Conservation (phyloP, 805 yeast genomes). For the Brettanomyces nanus region DNA sequence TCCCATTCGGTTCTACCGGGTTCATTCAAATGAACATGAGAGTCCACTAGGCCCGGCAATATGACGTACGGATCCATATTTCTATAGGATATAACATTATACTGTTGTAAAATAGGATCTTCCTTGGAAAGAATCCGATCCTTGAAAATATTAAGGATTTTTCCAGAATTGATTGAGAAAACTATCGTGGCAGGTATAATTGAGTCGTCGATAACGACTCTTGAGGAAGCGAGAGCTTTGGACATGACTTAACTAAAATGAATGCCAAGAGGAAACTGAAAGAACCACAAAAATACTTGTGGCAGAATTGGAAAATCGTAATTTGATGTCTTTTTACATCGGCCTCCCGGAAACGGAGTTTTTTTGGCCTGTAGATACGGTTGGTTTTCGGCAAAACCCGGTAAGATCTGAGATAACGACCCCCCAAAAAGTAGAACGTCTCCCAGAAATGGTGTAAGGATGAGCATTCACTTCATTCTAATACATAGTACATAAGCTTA, state of each 20-base stretch:
- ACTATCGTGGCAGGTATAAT: slow-evolving; percentile 56
- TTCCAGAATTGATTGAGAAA: slow-evolving; percentile 48
- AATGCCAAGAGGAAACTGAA: not conserved
- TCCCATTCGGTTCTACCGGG: slow-evolving; percentile 99
- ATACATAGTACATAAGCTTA: no score
- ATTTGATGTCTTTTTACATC: no score
- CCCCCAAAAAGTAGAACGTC: no score
- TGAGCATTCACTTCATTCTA: no score
- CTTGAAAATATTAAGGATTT: slow-evolving; percentile 45
- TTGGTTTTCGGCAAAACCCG: no score
- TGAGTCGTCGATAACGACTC: slow-evolving; percentile 42
- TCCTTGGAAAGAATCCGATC: slow-evolving; percentile 27
- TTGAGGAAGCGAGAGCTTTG: slow-evolving; percentile 53
- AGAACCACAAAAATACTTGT: not conserved
- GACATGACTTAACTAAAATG: slow-evolving; percentile 31
- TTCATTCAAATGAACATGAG: slow-evolving; percentile 92
- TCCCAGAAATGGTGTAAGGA: no score
- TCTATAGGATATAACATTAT: slow-evolving; percentile 36
- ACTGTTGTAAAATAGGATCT: slow-evolving; percentile 34
- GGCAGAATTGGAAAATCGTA: no score
- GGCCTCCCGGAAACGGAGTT: no score
- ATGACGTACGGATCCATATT: slow-evolving; percentile 57
- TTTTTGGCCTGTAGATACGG: no score
- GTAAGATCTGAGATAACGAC: no score
- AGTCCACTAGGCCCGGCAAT: slow-evolving; percentile 87